Percentiles rank a stretch among this genome's conserved stretches.
Evolutionary conservation across 2,329 filamentous ascomycete species (phyloP).

Genomic region (Xylaria sp.): DNA sequence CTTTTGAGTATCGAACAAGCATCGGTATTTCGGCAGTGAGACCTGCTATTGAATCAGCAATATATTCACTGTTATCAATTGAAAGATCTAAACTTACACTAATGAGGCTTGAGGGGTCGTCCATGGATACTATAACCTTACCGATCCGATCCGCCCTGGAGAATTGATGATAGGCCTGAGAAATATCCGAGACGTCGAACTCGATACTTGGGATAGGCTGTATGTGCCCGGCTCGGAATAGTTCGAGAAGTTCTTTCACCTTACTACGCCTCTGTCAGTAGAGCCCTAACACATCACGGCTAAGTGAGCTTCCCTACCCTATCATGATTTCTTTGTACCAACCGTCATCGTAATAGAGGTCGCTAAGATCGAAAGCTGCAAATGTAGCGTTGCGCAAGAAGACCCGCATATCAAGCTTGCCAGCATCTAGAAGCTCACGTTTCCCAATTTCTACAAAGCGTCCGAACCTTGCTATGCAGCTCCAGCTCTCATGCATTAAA

Average conservation of each 20-base stretch:
- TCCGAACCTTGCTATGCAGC: conserved; percentile 52
- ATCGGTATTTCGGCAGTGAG: neutral
- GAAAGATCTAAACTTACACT: neutral
- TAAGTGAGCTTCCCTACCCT: too few relatives aligned
- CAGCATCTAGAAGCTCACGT: conserved; percentile 51
- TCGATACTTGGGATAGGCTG: neutral
- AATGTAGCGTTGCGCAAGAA: conserved; percentile 56
- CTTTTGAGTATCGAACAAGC: conserved; percentile 5
- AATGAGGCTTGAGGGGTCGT: conserved; percentile 3
- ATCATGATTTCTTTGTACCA: neutral
- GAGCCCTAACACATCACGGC: neutral
- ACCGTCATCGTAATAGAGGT: conserved; percentile 3
- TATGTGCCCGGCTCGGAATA: neutral
- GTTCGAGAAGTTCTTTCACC: neutral
- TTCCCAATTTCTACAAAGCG: conserved; percentile 53
- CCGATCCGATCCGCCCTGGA: conserved; percentile 1
- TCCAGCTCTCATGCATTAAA: conserved; percentile 44
- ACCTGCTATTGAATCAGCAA: neutral
- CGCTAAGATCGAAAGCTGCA: conserved; percentile 53
- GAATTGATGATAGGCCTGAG: conserved; percentile 25
- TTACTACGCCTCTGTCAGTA: neutral
- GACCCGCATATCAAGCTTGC: conserved; percentile 51
- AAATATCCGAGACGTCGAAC: conserved; percentile 11
- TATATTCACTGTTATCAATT: neutral
- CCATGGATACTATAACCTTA: conserved; percentile 25